Evolutionary conservation across 2,329 filamentous ascomycete species (phyloP).

Genomic region (Colletotrichum sublineola): DNA sequence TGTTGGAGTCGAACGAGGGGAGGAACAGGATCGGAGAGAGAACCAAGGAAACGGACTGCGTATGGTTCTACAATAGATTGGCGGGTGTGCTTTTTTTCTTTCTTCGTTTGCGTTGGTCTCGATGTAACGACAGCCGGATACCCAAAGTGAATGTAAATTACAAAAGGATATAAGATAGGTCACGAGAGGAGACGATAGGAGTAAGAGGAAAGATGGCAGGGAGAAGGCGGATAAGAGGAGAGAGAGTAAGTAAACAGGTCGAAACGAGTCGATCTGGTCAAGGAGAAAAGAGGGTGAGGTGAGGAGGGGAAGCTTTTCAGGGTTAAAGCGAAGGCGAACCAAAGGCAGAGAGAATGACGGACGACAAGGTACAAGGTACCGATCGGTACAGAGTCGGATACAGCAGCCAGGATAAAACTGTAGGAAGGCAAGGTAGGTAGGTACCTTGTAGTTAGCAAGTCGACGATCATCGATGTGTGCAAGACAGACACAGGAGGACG

Average conservation of each 20-base stretch:
- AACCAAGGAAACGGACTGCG: constrained; percentile 26
- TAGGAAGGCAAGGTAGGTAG: constrained; percentile 10
- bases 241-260: constrained; percentile 26
- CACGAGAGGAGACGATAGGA: constrained; percentile 28
- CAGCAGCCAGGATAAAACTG: neutral
- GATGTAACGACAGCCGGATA: constrained; percentile 31
- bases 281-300: constrained; percentile 35
- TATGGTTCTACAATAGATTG: constrained; percentile 22
- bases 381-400: neutral
- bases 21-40: neutral
- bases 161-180: constrained; percentile 38
- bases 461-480: constrained; percentile 23
- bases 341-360: constrained; percentile 23
- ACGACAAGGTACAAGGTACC: constrained; percentile 23
- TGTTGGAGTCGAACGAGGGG: constrained; percentile 13
- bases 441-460: constrained; percentile 12
- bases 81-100: constrained; percentile 3
- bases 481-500: constrained; percentile 17
- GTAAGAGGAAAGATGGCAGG: neutral
- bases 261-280: constrained; percentile 37
- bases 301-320: constrained; percentile 41
- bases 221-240: constrained; percentile 12
- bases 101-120: neutral
- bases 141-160: constrained; percentile 38
- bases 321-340: constrained; percentile 37